Evolutionary conservation across 2,329 filamentous ascomycete genomes (phyloP).

Genomic region (Sarocladium brachiariae): DNA sequence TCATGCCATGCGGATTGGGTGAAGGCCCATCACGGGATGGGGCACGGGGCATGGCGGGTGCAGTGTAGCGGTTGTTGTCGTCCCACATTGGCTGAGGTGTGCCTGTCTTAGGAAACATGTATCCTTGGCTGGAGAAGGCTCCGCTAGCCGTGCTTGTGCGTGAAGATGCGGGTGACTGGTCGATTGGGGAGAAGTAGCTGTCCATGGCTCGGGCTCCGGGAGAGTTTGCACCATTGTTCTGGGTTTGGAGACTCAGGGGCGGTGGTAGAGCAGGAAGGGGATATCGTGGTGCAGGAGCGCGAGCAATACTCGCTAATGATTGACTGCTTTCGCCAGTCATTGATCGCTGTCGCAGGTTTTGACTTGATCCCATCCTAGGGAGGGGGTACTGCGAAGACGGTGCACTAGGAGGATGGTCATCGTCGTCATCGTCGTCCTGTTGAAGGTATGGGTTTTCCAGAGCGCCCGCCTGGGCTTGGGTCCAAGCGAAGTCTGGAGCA

Average conservation of each 20-base stretch:
- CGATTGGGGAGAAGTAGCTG: conserved; percentile 88
- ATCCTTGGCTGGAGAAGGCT: conserved; percentile 53
- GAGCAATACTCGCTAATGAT: conserved; percentile 48
- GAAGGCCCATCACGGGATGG: conserved; percentile 71
- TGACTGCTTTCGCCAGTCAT: conserved; percentile 64
- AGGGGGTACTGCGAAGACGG: conserved; percentile 30
- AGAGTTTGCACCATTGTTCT: conserved; percentile 41
- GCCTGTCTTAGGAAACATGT: conserved; percentile 64
- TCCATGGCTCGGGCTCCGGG: conserved; percentile 59
- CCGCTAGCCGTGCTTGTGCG: conserved; percentile 67
- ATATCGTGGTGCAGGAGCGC: conserved; percentile 64
- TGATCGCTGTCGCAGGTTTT: conserved; percentile 68
- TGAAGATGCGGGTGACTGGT: conserved; percentile 71
- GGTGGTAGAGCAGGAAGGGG: conserved; percentile 55
- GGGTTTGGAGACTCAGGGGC: conserved; percentile 64
- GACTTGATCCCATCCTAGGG: conserved; percentile 53
- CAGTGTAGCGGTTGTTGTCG: conserved; percentile 78
- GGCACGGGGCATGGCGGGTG: conserved; percentile 75
- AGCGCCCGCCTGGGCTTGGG: conserved; percentile 56
- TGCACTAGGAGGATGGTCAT: conserved; percentile 33
- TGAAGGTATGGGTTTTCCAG: conserved; percentile 78
- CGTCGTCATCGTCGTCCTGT: conserved; percentile 57
- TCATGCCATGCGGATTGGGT: conserved; percentile 55
- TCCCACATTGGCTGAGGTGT: conserved; percentile 63
- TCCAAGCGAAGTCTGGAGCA: conserved; percentile 74